Base-by-base conservation (phyloP, 495 filamentous ascomycete species). In the Talaromyces nanjingensis region DNA sequence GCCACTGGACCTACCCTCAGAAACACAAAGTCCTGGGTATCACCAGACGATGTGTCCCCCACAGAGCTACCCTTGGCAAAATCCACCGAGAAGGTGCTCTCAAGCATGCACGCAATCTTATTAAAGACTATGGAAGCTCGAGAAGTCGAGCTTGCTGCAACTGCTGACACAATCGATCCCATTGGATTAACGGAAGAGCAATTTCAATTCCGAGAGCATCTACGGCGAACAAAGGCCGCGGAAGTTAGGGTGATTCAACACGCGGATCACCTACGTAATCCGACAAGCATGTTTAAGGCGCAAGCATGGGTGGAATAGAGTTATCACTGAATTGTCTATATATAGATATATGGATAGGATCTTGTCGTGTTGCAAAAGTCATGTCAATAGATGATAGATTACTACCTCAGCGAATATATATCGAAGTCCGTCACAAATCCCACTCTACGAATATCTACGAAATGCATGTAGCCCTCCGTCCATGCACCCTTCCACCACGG, bases 21-120 rank as follows among this genome's bases (percentile, higher is more conserved):
- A 57, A 73, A 70, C 12, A 80, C 71, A 47, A 77, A 77, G 63
- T 81, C 87, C 42, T 94, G 91, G 91, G 69, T 89, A 4, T 87
- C 86, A 11, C 80, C 78, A 0, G 89, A 94, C 61, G 80, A 83
- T 29, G 86, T 93, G 1, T 75, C 81, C 7, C 77, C 89, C 2
- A 76, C 83, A 24, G 86, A 92, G 8, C 73, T 98, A 27, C 94
- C 94, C 7, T 79, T 98, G 1, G 91, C 93, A 2, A 85, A 82
- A 63, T 89, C 94, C 0, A 83, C 87, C 4, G 89, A 93, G 78
- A 92, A 89, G 77, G 94, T 96, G 8, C 72, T 98, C n/a, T 91
- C 87, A 1, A 93, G 89, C 70, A 98, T 98, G 94, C 91, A 96
- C 66, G 80, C 85, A 66, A 86, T 98, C 37, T 75, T 98, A 45